Conservation (phyloP, 345 rosid species). For the Leavenworthia alabamica region DNA sequence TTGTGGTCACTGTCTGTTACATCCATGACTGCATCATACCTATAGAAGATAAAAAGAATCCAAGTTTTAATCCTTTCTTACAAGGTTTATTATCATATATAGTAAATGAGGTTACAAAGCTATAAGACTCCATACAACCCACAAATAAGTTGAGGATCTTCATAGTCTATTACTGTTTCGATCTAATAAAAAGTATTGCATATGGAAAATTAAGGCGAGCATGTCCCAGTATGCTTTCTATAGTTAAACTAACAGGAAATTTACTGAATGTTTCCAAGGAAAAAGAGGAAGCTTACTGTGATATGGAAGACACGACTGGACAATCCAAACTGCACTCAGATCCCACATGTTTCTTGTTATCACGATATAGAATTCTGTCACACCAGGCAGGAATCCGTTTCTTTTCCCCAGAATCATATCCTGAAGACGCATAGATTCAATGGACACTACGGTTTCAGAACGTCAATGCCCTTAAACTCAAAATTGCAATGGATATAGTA, state of each 20-base stretch:
- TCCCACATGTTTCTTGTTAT: conserved; percentile 40
- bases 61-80: conserved; percentile 9
- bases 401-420: conserved; percentile 83
- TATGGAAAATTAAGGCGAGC: neutral
- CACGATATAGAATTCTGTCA: conserved; percentile 71
- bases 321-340: conserved; percentile 65
- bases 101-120: neutral
- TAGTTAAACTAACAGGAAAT: neutral
- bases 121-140: no score
- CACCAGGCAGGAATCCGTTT: conserved; percentile 90
- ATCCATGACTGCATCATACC: conserved; percentile 80
- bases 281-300: conserved; percentile 42
- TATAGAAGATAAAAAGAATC: neutral
- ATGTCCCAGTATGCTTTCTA: neutral
- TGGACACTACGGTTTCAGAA: neutral
- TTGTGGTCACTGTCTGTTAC: conserved; percentile 87
- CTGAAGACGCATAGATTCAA: conserved; percentile 30
- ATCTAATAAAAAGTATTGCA: neutral
- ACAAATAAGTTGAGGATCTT: neutral
- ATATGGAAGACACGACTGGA: conserved; percentile 51
- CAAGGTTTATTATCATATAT: neutral
- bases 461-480: neutral
- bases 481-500: neutral
- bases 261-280: neutral
- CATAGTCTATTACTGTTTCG: neutral